These are phyloP conservation scores for Tetradesmus obliquus DNA, from an alignment of 139 green algal genomes.

Conservation along the genomic window DNA sequence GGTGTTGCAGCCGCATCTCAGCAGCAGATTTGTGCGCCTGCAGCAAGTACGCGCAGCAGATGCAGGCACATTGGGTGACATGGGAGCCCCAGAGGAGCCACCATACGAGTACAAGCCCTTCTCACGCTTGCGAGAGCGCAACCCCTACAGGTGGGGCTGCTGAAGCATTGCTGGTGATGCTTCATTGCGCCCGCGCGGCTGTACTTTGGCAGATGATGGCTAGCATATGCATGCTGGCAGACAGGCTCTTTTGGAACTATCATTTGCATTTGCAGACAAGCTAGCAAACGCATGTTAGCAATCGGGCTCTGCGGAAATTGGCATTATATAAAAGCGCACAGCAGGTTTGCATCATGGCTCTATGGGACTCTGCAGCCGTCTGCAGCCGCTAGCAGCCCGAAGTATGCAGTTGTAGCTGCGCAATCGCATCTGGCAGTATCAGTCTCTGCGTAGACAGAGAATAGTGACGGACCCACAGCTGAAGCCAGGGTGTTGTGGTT, in stretches of 20 bases:
- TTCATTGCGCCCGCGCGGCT: not conserved
- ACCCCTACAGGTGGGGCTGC: constrained; percentile 78
- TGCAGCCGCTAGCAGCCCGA: no score
- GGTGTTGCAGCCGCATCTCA: not conserved
- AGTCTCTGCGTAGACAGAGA: no score
- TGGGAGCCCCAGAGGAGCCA: constrained; percentile 19
- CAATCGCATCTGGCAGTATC: no score
- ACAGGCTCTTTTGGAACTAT: not conserved
- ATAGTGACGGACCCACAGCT: no score
- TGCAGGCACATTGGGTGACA: constrained; percentile 42
- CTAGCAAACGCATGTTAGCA: no score
- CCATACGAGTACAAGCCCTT: constrained; percentile 68
- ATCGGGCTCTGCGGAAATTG: no score
- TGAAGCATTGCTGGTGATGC: not conserved
- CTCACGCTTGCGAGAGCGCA: constrained; percentile 72
- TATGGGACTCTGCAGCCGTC: no score
- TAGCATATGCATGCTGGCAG: not conserved
- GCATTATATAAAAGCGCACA: no score
- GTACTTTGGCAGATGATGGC: not conserved
- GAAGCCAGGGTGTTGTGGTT: no score
- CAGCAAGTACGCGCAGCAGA: constrained; percentile 42
- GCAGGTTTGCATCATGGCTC: no score
- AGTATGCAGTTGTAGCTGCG: no score
- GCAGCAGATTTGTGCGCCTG: constrained; percentile 19
- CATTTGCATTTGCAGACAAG: no score